phyloP scores from a whole-genome alignment of 768 basidiomycete genomes.

The Leccinum sublutescens region DNA sequence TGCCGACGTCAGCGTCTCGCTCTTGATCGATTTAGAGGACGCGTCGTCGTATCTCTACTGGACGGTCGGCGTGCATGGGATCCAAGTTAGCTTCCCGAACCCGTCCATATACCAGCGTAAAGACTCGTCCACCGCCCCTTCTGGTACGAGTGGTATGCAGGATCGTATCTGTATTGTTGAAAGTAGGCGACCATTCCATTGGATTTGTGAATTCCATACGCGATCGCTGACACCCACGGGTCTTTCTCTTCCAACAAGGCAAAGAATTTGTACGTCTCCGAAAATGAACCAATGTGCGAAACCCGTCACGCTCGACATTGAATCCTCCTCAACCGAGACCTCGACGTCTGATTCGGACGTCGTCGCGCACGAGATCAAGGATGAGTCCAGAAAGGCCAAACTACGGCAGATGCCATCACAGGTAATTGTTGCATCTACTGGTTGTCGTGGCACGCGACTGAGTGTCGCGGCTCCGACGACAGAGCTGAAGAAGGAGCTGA shows the following conservation, averaged over 20 bases:
- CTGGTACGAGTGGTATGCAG: too few relatives aligned
- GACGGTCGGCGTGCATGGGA: constrained; percentile 90
- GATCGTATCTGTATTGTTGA: constrained; percentile 57
- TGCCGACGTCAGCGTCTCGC: constrained; percentile 63
- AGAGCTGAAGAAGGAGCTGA: constrained; percentile 41
- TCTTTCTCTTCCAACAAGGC: constrained; percentile 42
- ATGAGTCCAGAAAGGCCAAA: constrained; percentile 29
- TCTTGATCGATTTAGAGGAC: constrained; percentile 92
- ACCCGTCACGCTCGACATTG: constrained; percentile 36
- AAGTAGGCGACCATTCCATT: constrained; percentile 44
- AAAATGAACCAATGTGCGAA: constrained; percentile 34
- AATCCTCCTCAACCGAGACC: constrained; percentile 43
- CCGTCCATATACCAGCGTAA: constrained; percentile 54
- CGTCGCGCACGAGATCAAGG: constrained; percentile 21
- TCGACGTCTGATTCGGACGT: constrained; percentile 35
- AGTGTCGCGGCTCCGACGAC: constrained; percentile 10
- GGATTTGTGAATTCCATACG: not conserved
- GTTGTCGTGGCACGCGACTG: constrained; percentile 13
- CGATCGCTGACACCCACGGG: not conserved
- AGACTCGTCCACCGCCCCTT: constrained; percentile 40
- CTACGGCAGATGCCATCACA: constrained; percentile 35
- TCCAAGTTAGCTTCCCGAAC: constrained; percentile 84
- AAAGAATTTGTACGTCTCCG: constrained; percentile 68
- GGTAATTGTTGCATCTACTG: constrained; percentile 21
- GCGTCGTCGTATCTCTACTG: constrained; percentile 86